Evolutionary conservation across 148 eudicot genomes (phyloP), one percentile per base, ranked within the genome.

Genomic region (Polygonum maritimum): DNA sequence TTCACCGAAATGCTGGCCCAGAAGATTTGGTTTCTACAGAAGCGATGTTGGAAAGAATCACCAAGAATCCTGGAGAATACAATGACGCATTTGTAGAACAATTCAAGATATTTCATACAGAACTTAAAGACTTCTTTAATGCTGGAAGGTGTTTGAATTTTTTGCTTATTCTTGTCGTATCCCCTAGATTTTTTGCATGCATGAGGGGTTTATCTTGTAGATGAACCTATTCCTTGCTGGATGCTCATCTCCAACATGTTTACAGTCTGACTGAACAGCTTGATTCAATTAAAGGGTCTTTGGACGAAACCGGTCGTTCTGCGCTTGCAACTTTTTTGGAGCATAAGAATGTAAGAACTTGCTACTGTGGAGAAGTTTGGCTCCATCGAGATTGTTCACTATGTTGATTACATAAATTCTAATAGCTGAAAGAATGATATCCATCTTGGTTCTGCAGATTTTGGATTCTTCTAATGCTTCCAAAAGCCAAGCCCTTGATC

Each of bases 41-140:
- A 88, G 94, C 91, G 62, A 95, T 95, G 99, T 91, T 95, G 74
- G 92, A 86, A 48, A 90, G 89, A 85, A 86, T 95, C 51, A 90
- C 97, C 75, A 82, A 88, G 75, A 88, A 84, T 44, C 91, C 92
- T 71, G 99, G 99, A 81, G 85, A 90, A 83, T 95, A 89, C 80
- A 92, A 80, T 69, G 89, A 86, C 80, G 85, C 92, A 62, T 95
- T 95, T 82, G 91, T 92, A 72, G 94, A 92, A 58, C 96, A 95
- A 76, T 95, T 95, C 76, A 92, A 89, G 83, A 92, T 89, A 82
- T 95, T 95, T 77, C 89, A 88, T 85, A 84, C 76, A 71, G 99
- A 95, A 81, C 90, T 95, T 71, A 95, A 95, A 81, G 99, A 95
- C 87, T 95, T 95, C 82, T 95, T 95, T 84, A 95, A 95, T 90